A percentile compares a stretch with the other conserved stretches of the same genome.
phyloP scores from a whole-genome alignment of 805 yeast species.

The Suhomyces kilbournensis region DNA sequence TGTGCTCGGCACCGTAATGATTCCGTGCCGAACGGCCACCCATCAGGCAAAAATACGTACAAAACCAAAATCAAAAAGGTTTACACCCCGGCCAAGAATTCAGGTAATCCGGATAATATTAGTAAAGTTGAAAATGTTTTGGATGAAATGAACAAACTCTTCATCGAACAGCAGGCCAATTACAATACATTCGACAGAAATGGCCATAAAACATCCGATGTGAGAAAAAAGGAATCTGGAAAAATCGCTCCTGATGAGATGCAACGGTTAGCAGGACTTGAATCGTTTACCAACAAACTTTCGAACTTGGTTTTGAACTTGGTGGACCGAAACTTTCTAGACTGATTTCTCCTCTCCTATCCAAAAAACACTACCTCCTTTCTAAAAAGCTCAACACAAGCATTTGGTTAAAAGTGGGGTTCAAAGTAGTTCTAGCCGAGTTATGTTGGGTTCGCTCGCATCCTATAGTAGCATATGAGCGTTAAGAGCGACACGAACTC shows the following conservation, averaged over 20 bases:
- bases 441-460: background rate
- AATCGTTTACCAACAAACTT: slow-evolving; percentile 7
- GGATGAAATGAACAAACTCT: slow-evolving; percentile 24
- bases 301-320: slow-evolving; percentile 8
- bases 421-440: background rate
- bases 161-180: slow-evolving; percentile 9
- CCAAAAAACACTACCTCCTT: background rate
- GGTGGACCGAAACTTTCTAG: background rate
- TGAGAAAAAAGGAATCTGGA: background rate
- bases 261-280: background rate
- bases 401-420: background rate
- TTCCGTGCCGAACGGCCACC: background rate
- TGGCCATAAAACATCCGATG: background rate
- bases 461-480: background rate
- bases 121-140: slow-evolving; percentile 25
- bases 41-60: slow-evolving; percentile 17
- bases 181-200: background rate
- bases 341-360: background rate
- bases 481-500: background rate
- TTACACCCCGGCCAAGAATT: slow-evolving; percentile 30
- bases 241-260: background rate
- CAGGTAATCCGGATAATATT: slow-evolving; percentile 30
- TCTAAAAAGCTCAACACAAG: background rate
- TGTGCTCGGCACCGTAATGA: background rate
- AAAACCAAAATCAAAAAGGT: slow-evolving; percentile 37